Evolutionary conservation across 768 basidiomycete genomes (phyloP).

Genomic region (Strobilomyces confusus): DNA sequence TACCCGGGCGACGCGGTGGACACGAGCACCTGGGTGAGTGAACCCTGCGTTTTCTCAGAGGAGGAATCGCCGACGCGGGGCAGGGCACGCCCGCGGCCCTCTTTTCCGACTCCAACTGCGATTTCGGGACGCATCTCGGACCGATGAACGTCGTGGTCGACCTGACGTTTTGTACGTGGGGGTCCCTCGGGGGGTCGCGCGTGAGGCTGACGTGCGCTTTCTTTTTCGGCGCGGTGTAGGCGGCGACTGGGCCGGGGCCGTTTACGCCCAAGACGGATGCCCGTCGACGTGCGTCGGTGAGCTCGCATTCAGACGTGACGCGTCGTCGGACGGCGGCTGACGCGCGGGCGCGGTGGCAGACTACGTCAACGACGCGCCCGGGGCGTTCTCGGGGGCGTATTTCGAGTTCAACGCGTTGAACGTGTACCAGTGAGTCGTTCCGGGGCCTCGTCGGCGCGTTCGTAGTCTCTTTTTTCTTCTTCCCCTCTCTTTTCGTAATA

Average conservation of each 20-base stretch:
- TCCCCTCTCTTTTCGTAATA: too few species aligned
- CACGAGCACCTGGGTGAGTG: constrained; percentile 25
- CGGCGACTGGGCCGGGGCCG: constrained; percentile 29
- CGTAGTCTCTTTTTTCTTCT: too few species aligned
- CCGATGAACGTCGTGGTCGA: constrained; percentile 21
- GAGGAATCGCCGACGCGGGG: background rate
- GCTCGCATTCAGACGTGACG: background rate
- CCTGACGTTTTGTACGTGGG: constrained; percentile 17
- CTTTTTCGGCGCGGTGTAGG: constrained; percentile 13
- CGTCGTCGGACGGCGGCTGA: too few species aligned
- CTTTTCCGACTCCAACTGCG: constrained; percentile 11
- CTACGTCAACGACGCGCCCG: constrained; percentile 35
- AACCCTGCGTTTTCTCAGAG: background rate
- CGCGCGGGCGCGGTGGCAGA: constrained; percentile 35
- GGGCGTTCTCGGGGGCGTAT: constrained; percentile 16
- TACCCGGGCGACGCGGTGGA: constrained; percentile 17
- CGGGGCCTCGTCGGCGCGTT: too few species aligned
- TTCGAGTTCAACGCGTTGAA: constrained; percentile 22
- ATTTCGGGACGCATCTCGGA: constrained; percentile 15
- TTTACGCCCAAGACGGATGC: constrained; percentile 18
- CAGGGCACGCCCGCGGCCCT: constrained; percentile 17
- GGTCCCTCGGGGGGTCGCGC: background rate
- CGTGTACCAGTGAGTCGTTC: constrained; percentile 14
- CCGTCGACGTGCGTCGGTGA: constrained; percentile 29
- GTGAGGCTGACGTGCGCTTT: too few species aligned